phyloP scores from a whole-genome alignment of 768 basidiomycete genomes.

The Chiua virens region DNA sequence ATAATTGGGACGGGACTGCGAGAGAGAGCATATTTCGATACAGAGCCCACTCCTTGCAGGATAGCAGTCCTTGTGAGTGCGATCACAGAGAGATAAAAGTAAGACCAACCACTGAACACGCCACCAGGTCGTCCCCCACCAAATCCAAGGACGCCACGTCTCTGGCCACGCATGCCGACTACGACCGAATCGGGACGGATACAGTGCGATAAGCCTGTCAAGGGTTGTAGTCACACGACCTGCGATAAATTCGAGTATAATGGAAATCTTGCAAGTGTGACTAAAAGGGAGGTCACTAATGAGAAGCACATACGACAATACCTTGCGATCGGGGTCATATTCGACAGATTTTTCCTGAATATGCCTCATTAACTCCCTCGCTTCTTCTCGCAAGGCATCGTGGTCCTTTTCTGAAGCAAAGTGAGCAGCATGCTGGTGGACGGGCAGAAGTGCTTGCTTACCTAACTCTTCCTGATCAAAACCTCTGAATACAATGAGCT shows the following conservation, averaged over 20 bases:
- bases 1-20: slow-evolving; percentile 96
- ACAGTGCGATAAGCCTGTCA: slow-evolving; percentile 88
- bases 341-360: slow-evolving; percentile 83
- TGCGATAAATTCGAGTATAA: slow-evolving; percentile 93
- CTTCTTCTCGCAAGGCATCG: slow-evolving; percentile 78
- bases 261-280: slow-evolving; percentile 57
- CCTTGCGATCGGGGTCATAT: slow-evolving; percentile 75
- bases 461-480: slow-evolving; percentile 85
- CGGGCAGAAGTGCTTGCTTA: slow-evolving; percentile 31
- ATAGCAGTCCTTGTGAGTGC: slow-evolving; percentile 13
- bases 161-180: slow-evolving; percentile 83
- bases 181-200: slow-evolving; percentile 90
- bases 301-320: slow-evolving; percentile 26
- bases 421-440: neutral
- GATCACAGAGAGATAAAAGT: neutral
- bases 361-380: slow-evolving; percentile 72
- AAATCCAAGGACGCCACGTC: slow-evolving; percentile 48
- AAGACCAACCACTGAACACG: slow-evolving; percentile 24
- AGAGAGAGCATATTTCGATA: slow-evolving; percentile 75
- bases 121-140: slow-evolving; percentile 27
- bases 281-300: neutral
- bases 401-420: slow-evolving; percentile 64
- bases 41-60: slow-evolving; percentile 61
- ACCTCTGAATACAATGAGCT: slow-evolving; percentile 88
- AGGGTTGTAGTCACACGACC: slow-evolving; percentile 88